These are phyloP conservation scores for Stygiomarasmius scandens DNA, from an alignment of 1,284 basidiomycete genomes.

Conservation along the genomic window DNA sequence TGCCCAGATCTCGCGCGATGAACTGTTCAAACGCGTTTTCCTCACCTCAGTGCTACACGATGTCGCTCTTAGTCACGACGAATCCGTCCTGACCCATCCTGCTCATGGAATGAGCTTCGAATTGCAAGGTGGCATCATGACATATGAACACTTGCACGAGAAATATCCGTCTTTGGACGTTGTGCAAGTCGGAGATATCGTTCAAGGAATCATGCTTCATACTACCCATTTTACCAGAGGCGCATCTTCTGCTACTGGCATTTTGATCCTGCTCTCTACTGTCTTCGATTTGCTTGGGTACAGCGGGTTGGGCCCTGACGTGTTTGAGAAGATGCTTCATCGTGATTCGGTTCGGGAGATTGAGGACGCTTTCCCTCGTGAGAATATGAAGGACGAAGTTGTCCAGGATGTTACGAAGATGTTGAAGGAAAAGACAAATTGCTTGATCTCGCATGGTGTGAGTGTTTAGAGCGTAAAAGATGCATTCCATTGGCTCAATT, in stretches of 20 bases:
- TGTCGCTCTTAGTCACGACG: slow-evolving; percentile 17
- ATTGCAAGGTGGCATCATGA: slow-evolving; percentile 23
- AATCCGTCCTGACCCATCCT: slow-evolving; percentile 16
- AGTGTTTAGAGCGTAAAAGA: too few relatives aligned
- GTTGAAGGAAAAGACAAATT: background rate
- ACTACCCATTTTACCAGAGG: slow-evolving; percentile 11
- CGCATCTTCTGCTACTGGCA: slow-evolving; percentile 10
- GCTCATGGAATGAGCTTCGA: slow-evolving; percentile 26
- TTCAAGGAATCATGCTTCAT: slow-evolving; percentile 20
- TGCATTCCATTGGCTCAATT: too few relatives aligned
- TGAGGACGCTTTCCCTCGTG: slow-evolving; percentile 5
- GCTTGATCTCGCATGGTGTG: background rate
- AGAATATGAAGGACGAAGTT: background rate
- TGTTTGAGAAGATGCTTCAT: background rate
- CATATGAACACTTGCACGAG: slow-evolving; percentile 21
- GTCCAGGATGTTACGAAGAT: background rate
- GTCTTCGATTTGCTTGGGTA: slow-evolving; percentile 8
- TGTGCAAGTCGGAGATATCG: slow-evolving; percentile 18
- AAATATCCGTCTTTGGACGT: slow-evolving; percentile 16
- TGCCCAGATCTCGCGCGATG: slow-evolving; percentile 20
- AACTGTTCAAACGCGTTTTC: slow-evolving; percentile 20
- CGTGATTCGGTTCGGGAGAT: slow-evolving; percentile 5
- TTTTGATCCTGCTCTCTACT: background rate
- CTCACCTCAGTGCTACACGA: slow-evolving; percentile 23
- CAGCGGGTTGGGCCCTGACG: background rate